Evolutionary conservation across 2,329 filamentous ascomycete species (phyloP), one percentile per base, ranked within the genome.

Genomic region (Pyrenophora seminiperda): DNA sequence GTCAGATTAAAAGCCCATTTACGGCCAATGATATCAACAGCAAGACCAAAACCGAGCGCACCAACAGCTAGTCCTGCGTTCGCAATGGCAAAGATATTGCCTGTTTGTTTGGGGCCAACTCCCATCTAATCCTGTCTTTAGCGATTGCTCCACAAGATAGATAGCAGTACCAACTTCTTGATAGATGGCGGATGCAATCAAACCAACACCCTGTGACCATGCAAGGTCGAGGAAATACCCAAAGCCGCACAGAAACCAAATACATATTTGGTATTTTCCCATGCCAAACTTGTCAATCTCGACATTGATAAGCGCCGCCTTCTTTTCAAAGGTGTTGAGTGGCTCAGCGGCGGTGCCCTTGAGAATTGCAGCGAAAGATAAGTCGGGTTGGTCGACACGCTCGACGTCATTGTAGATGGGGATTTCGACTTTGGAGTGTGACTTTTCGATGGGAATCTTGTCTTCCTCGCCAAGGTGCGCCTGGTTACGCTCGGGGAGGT

Each of bases 161-260:
- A 7, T 31, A 17, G 32, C 3, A 7, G 24, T 37, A 33, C 54
- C 44, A 58, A 68, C 66, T 46, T 68, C 65, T 32, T 66, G 61
- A n/a, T 68, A 68, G 22, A 68, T 60, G 5, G 65, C 59, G 2
- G 62, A 57, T 2, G 62, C 54, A 19, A 64, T 62, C 20, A 68
- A 38, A 19, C 65, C 65, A 5, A 68, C 63, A 40, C 65, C 63
- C 29, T 68, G 63, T 10, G 63, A 48, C 65, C 65, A 67, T n/a
- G 65, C 63, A n/a, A 67, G 52, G 24, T 68, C 65, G 19, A 68
- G 50, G 30, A 68, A 68, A 40, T 68, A 68, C 15, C 65, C 65
- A 36, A 68, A 68, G 11, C 65, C 65, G 40, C 65, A 68, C 7
- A 68, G 62, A 24, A 68, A 65, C 65, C 65, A 68, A 41, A 68